phyloP scores from a whole-genome alignment of 2,329 filamentous ascomycete genomes.

The Hymenoscyphus linearis region DNA sequence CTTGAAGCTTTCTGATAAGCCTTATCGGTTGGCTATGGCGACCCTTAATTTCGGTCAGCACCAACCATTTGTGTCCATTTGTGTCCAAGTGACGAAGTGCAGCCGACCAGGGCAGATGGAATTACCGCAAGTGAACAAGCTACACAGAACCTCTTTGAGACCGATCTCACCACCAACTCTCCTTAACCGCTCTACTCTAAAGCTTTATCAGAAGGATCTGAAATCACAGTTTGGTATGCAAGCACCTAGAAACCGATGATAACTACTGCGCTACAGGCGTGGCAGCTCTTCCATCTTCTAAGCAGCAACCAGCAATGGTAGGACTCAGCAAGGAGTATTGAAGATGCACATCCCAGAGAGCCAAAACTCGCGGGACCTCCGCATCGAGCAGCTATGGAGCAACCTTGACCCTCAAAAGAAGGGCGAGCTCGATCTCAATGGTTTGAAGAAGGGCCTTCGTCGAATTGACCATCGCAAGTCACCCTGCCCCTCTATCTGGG shows the following conservation, averaged over 20 bases:
- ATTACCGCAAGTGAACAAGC: neutral
- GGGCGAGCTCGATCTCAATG: constrained; percentile 78
- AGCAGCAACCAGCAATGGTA: constrained; percentile 25
- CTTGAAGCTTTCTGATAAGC: neutral
- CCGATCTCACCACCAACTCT: neutral
- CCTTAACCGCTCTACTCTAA: neutral
- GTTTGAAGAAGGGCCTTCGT: constrained; percentile 75
- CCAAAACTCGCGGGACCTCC: constrained; percentile 71
- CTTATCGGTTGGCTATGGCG: neutral
- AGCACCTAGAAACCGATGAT: constrained; percentile 18
- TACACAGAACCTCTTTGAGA: neutral
- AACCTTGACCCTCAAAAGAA: constrained; percentile 71
- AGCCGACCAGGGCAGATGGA: neutral
- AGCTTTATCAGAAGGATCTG: neutral
- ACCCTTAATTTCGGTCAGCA: neutral
- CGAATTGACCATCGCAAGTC: constrained; percentile 76
- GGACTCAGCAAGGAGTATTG: constrained; percentile 8
- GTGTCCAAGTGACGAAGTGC: neutral
- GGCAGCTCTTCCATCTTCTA: constrained; percentile 13
- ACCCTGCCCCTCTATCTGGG: constrained; percentile 7
- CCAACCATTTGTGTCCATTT: neutral
- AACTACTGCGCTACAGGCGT: constrained; percentile 10
- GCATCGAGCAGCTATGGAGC: constrained; percentile 79
- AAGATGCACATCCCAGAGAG: constrained; percentile 64
- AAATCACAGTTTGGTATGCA: constrained; percentile 6